A percentile compares a stretch with the other conserved stretches of the same genome.
Conservation (phyloP, 805 yeast species). For the Metschnikowia drakensbergensis region DNA sequence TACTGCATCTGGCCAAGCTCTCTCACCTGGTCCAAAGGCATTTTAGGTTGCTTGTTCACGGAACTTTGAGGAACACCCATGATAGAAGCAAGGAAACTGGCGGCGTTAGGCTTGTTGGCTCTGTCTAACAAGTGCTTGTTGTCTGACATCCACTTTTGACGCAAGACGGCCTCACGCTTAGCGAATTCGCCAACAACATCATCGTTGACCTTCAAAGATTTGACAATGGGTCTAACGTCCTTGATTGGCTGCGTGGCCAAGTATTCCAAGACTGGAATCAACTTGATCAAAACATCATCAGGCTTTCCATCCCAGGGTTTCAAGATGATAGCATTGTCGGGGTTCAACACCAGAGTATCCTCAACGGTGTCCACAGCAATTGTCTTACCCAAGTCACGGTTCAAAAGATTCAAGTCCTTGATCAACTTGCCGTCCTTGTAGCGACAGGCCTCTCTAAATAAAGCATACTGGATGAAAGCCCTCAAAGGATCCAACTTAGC, state of each 20-base stretch:
- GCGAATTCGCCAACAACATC: constrained; percentile 76
- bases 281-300: constrained; percentile 71
- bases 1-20: constrained; percentile 91
- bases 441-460: constrained; percentile 87
- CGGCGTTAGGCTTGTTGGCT: constrained; percentile 37
- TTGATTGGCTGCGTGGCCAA: constrained; percentile 80
- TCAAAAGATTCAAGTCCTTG: constrained; percentile 85
- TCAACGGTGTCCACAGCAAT: constrained; percentile 75
- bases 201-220: constrained; percentile 63
- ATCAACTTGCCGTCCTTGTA: constrained; percentile 84
- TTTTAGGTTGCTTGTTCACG: constrained; percentile 52
- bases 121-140: constrained; percentile 34
- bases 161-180: constrained; percentile 69
- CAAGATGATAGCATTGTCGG: constrained; percentile 88
- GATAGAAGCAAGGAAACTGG: constrained; percentile 53
- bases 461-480: constrained; percentile 80
- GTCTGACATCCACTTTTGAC: constrained; percentile 65
- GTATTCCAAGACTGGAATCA: constrained; percentile 93
- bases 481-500: constrained; percentile 90
- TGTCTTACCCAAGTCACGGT: constrained; percentile 84
- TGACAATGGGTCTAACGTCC: constrained; percentile 87
- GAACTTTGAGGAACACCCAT: constrained; percentile 57
- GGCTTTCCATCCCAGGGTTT: constrained; percentile 83
- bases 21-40: constrained; percentile 85
- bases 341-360: constrained; percentile 73